Evolutionary conservation across 192 early-diverging fungal species (phyloP), one percentile per base, ranked within the genome.

Genomic region (Oehlia diaphana): DNA sequence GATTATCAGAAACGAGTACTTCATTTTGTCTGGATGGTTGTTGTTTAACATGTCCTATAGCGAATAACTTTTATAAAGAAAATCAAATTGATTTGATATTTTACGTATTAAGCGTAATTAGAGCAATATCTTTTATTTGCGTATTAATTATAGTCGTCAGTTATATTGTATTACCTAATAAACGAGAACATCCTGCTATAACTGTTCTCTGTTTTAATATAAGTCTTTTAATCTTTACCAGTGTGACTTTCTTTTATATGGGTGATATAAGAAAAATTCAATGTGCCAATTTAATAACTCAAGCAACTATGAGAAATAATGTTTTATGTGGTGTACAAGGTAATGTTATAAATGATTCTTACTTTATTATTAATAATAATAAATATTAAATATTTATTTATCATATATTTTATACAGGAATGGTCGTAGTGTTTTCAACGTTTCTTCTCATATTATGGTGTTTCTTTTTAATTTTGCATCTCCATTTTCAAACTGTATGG

Each of bases 401-500:
- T 37, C 7, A 42, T 44, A 44, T 70, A 33, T 7, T 23, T 44
- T 44, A 19, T 9, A 42, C 42, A 72, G 71, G 71, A 72, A 26
- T 50, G 6, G 13, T 50, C n/a, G 19, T 72, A 7, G 42, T 72
- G 3, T 72, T 72, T 6, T 50, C 71, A 50, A 50, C 71, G 0
- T 72, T 72, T 13, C n/a, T 50, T 28, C 44, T 72, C 5, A 50
- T 72, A 23, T n/a, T 72, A 14, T 72, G 21, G 23, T 72, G 71
- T 72, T 72, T 72, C 47, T 13, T 53, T 28, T 50, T 72, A 16
- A 72, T 72, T 50, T 19, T 72, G n/a, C 47, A 72, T 28, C 47
- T 72, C 6, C 71, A 72, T 14, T 49, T 72, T 50, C 71, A 72
- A 72, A 50, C 47, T 31, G 71, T 72, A 26, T 72, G 71, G 71